Conservation (phyloP, 495 filamentous ascomycete genomes). For the Neurospora sp. region DNA sequence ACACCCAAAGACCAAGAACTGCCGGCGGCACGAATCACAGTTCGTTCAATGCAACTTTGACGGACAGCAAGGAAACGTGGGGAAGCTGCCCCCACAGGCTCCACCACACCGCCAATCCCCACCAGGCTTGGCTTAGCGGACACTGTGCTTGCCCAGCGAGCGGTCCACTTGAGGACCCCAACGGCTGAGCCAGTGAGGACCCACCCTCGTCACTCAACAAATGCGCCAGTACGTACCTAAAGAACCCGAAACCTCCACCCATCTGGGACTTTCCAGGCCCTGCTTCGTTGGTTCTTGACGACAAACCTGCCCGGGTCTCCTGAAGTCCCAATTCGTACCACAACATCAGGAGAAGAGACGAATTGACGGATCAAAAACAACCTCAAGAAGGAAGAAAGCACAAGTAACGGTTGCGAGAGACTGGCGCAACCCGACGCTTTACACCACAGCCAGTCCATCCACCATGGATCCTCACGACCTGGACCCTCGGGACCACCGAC, state of each 20-base stretch:
- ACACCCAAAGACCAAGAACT: neutral
- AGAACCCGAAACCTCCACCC: neutral
- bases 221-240: neutral
- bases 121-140: neutral
- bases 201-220: neutral
- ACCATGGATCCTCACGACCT: slow-evolving; percentile 23
- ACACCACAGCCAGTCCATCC: neutral
- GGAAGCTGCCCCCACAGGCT: neutral
- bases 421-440: neutral
- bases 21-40: neutral
- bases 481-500: slow-evolving; percentile 3
- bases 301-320: neutral
- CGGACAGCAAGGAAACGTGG: neutral
- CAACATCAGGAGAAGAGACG: neutral
- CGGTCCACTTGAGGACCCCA: neutral
- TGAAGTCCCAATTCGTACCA: neutral
- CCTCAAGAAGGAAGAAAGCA: neutral
- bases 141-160: neutral
- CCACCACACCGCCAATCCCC: neutral
- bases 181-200: neutral
- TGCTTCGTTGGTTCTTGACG: neutral
- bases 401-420: neutral
- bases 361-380: neutral
- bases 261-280: neutral
- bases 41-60: neutral